phyloP scores from a whole-genome alignment of 352 stramenopile genomes.

The Globisporangium nagaii region DNA sequence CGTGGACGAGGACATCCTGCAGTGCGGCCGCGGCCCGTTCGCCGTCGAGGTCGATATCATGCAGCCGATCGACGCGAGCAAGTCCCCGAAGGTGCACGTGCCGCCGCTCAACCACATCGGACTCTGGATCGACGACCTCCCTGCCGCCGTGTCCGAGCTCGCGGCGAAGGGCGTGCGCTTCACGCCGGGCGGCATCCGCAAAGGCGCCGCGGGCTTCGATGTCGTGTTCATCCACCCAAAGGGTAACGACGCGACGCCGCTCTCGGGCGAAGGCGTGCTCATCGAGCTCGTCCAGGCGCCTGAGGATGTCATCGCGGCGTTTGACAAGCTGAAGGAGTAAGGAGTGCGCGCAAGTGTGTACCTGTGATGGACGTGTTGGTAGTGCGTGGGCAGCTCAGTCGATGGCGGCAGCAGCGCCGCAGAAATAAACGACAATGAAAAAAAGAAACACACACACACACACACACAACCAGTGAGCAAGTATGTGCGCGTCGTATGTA shows the following conservation, averaged over 20 bases:
- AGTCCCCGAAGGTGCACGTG: conserved; percentile 92
- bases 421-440: background rate
- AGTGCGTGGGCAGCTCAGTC: background rate
- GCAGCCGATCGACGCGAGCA: conserved; percentile 93
- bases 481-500: too few relatives aligned
- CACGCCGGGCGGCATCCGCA: conserved; percentile 95
- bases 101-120: conserved; percentile 98
- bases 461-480: too few relatives aligned
- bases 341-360: background rate
- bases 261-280: conserved; percentile 93
- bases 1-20: conserved; percentile 97
- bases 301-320: conserved; percentile 85
- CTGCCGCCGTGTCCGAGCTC: conserved; percentile 90
- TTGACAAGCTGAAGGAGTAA: conserved; percentile 39
- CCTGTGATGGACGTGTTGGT: background rate
- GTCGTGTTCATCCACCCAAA: conserved; percentile 99
- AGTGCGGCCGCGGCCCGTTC: conserved; percentile 87
- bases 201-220: conserved; percentile 95
- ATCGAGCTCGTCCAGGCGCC: conserved; percentile 97
- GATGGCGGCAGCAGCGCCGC: too few relatives aligned
- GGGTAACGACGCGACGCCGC: conserved; percentile 89
- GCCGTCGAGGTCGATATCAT: conserved; percentile 98
- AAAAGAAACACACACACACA: too few relatives aligned
- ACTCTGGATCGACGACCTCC: conserved; percentile 96
- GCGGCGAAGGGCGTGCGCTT: conserved; percentile 92